A percentile compares a stretch with the other conserved stretches of the same genome.
phyloP scores from a whole-genome alignment of 2,329 filamentous ascomycete species.

The Colletotrichum australisinense region DNA sequence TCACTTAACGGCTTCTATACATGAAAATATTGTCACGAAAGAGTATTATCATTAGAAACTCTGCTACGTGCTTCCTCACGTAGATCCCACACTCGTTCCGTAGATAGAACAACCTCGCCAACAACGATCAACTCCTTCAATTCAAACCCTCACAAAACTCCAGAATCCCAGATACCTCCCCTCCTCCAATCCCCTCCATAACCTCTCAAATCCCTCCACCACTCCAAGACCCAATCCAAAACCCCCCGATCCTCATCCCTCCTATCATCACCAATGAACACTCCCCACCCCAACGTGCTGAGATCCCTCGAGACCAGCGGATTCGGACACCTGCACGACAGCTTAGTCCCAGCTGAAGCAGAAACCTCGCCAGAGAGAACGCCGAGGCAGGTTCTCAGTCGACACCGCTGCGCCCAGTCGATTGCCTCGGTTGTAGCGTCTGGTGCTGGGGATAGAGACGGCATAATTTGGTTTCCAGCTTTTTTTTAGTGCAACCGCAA shows the following conservation, averaged over 20 bases:
- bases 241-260: background rate
- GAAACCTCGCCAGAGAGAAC: background rate
- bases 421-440: background rate
- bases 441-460: background rate
- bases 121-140: background rate
- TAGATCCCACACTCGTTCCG: no score
- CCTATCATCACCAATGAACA: background rate
- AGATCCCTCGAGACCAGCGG: background rate
- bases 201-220: background rate
- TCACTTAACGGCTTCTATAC: no score
- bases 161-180: background rate
- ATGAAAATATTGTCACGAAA: no score
- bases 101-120: background rate
- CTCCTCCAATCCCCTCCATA: background rate
- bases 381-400: background rate
- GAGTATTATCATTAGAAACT: no score
- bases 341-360: background rate
- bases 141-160: background rate
- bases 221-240: background rate
- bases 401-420: background rate
- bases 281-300: background rate
- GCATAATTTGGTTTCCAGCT: background rate
- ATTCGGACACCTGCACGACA: background rate
- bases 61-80: no score
- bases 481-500: background rate